Evolutionary conservation across 768 basidiomycete species (phyloP), one percentile per base, ranked within the genome.

Genomic region (Termitomyces sp.): DNA sequence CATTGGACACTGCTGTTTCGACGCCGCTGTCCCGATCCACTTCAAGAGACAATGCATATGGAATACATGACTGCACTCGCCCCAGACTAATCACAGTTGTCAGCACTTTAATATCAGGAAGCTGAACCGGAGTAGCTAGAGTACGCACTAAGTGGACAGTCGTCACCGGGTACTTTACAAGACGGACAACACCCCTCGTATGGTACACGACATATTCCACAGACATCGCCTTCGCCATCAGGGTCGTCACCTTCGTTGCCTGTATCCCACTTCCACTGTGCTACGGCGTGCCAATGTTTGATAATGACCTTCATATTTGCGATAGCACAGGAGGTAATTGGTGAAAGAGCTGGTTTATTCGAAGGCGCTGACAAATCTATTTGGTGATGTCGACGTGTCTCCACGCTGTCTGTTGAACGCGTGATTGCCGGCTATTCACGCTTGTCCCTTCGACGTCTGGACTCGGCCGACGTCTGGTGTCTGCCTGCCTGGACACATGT

Each of bases 1-100:
- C 93, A 99, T 95, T n/a, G 97, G 97, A 76, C 97, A 99, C 62
- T 95, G 93, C 62, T 89, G 87, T 68, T 98, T 98, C 35, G 90
- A 94, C 14, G 90, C 84, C 5, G 83, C 74, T 0, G 94, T 95
- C 3, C 86, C 86, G 57, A 98, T 83, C 97, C 97, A 99, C 69
- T 98, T 97, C 60, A 96, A 78, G 12, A 99, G 73, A 71, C 96
- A 98, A 68, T 99, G 96, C 92, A 98, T 94, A 68, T 99, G 97
- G 66, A 98, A 99, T 55, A 97, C 85, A 68, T 98, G 97, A 6
- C 85, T 92, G 66, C 96, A 99, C 71, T 97, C 87, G 34, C 97
- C 97, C 92, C 94, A 98, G 52, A 98, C 96, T 98, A 60, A 41
- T 11, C 21, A 34, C n/a, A 51, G 10, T 21, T 21, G 22, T 52